phyloP scores from a whole-genome alignment of 2,329 filamentous ascomycete genomes.

The Phialophora tarda region DNA sequence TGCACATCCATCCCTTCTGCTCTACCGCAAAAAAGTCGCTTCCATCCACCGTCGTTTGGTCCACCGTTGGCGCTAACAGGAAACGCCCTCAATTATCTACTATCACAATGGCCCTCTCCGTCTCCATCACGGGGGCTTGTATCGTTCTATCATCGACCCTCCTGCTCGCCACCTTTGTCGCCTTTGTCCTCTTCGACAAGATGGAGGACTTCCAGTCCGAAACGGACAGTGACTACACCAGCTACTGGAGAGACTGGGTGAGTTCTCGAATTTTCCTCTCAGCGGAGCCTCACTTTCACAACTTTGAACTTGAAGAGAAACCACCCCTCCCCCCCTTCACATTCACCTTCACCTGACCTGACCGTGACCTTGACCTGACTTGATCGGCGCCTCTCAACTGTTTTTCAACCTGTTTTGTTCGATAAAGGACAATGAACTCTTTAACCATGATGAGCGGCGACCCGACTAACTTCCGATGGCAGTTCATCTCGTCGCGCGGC shows the following conservation, averaged over 20 bases:
- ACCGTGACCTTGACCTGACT: no score
- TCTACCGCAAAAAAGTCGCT: not conserved
- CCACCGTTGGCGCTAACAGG: conserved; percentile 13
- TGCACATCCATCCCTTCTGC: not conserved
- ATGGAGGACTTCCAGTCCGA: conserved; percentile 99
- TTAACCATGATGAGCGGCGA: not conserved
- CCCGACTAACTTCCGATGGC: conserved; percentile 29
- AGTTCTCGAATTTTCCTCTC: conserved; percentile 49
- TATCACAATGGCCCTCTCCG: not conserved
- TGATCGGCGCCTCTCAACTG: no score
- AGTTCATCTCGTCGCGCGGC: conserved; percentile 97
- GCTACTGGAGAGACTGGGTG: conserved; percentile 99
- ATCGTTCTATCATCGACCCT: not conserved
- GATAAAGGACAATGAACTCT: not conserved
- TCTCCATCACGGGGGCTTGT: not conserved
- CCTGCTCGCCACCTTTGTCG: not conserved
- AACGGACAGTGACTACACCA: conserved; percentile 98
- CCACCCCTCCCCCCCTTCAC: no score
- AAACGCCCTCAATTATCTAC: conserved; percentile 3
- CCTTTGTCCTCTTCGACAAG: conserved; percentile 24
- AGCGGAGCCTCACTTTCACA: not conserved
- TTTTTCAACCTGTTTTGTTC: not conserved
- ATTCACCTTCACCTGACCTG: no score
- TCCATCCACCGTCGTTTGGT: not conserved
- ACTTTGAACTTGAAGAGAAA: not conserved